phyloP scores from a whole-genome alignment of 2,329 filamentous ascomycete genomes.

The Alternaria sp. region DNA sequence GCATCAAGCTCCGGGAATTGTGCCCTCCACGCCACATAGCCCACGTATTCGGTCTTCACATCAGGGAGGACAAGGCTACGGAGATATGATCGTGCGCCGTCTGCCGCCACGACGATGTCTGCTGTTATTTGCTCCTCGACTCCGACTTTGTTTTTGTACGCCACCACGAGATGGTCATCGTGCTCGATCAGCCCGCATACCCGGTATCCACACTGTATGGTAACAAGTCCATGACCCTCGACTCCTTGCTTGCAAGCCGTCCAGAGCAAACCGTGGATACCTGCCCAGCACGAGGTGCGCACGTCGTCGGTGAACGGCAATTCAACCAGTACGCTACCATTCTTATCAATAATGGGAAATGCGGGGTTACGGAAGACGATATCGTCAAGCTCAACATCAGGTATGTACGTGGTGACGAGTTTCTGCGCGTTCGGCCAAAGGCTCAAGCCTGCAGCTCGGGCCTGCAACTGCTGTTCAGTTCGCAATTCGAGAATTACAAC shows the following conservation, averaged over 20 bases:
- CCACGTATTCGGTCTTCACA: constrained; percentile 25
- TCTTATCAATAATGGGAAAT: constrained; percentile 22
- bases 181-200: constrained; percentile 18
- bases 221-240: constrained; percentile 8
- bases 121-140: constrained; percentile 3
- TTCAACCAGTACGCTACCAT: constrained; percentile 17
- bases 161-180: constrained; percentile 8
- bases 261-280: constrained; percentile 22
- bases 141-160: constrained; percentile 9
- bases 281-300: constrained; percentile 28
- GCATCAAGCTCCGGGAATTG: constrained; percentile 16
- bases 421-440: constrained; percentile 27
- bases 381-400: constrained; percentile 13
- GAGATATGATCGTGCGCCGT: constrained; percentile 27
- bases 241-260: constrained; percentile 15
- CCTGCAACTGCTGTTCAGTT: constrained; percentile 18
- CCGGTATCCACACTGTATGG: constrained; percentile 12
- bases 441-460: constrained; percentile 29
- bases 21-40: constrained; percentile 34
- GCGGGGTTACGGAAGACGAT: constrained; percentile 17
- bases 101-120: constrained; percentile 30
- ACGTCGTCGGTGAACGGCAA: constrained; percentile 14
- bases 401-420: constrained; percentile 21
- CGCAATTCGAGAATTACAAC: constrained; percentile 28
- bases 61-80: constrained; percentile 23